A percentile compares a stretch with the other conserved stretches of the same genome.
phyloP scores from a whole-genome alignment of 495 filamentous ascomycete species.

The Neurospora hispaniola region DNA sequence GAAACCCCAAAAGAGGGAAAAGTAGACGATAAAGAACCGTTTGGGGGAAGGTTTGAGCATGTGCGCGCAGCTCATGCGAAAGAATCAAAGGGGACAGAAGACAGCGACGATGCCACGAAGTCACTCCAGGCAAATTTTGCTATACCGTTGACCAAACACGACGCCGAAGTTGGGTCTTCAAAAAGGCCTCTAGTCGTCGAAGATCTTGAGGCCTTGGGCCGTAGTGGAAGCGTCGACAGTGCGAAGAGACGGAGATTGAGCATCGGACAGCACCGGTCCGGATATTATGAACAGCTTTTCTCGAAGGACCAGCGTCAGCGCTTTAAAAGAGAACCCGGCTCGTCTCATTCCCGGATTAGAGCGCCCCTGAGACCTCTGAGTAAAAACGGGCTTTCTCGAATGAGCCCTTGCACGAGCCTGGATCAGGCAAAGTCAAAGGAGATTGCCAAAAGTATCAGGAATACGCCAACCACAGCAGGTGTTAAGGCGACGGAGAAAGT shows the following conservation, averaged over 20 bases:
- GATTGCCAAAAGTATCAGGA: background rate
- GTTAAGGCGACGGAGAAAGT: background rate
- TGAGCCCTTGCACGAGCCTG: background rate
- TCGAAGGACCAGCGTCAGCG: background rate
- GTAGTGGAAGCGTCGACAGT: background rate
- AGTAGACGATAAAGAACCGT: background rate
- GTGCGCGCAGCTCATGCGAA: background rate
- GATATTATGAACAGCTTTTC: background rate
- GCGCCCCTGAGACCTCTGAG: background rate
- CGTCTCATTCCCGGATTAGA: background rate
- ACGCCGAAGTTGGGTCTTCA: background rate
- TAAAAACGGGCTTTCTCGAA: background rate
- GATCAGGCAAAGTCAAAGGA: background rate
- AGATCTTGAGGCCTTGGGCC: background rate
- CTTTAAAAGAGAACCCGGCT: background rate
- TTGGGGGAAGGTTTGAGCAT: background rate
- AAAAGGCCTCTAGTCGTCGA: background rate
- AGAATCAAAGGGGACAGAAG: background rate
- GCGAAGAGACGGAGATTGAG: background rate
- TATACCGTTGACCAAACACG: background rate
- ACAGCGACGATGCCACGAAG: background rate
- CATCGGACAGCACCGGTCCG: background rate
- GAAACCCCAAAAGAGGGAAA: background rate
- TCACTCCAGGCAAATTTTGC: background rate
- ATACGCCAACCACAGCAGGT: background rate